A percentile compares a stretch with the other conserved stretches of the same genome.
phyloP scores from a whole-genome alignment of 2,329 filamentous ascomycete species.

The Trichoderma harzianum region DNA sequence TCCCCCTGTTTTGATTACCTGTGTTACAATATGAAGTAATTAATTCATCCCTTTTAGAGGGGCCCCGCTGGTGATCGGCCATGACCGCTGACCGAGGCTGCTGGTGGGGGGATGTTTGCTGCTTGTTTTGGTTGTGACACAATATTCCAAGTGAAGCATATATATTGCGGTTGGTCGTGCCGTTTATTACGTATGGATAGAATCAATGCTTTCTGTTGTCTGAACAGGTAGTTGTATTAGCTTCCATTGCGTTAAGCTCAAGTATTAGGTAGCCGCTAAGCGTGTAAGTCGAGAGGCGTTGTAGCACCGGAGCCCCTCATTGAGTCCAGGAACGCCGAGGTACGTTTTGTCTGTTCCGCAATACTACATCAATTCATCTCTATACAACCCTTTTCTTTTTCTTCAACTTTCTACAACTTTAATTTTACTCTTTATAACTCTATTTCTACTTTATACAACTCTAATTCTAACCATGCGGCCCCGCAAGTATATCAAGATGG shows the following conservation, averaged over 20 bases:
- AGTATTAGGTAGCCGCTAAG: not conserved
- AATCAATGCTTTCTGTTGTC: not conserved
- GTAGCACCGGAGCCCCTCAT: not conserved
- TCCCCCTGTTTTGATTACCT: not conserved
- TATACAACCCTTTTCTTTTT: not conserved
- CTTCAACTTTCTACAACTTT: not conserved
- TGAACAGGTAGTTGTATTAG: not conserved
- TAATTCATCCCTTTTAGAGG: not conserved
- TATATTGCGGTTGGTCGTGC: not conserved
- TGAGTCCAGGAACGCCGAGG: not conserved
- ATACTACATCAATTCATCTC: not conserved
- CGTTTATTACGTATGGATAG: not conserved
- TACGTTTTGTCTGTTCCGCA: not conserved
- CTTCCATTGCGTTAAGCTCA: not conserved
- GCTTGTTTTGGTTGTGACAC: not conserved
- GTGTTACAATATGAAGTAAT: not conserved
- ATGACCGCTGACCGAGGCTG: constrained; percentile 8
- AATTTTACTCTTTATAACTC: not conserved
- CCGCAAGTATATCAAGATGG: constrained; percentile 35
- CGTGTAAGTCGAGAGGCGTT: not conserved
- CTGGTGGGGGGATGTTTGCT: not conserved
- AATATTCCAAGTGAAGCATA: not conserved
- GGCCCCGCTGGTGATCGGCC: not conserved
- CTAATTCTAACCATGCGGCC: not conserved
- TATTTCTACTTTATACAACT: not conserved